Base-by-base conservation (phyloP, 2,329 filamentous ascomycete genomes). In the Colletotrichum limetticola region DNA sequence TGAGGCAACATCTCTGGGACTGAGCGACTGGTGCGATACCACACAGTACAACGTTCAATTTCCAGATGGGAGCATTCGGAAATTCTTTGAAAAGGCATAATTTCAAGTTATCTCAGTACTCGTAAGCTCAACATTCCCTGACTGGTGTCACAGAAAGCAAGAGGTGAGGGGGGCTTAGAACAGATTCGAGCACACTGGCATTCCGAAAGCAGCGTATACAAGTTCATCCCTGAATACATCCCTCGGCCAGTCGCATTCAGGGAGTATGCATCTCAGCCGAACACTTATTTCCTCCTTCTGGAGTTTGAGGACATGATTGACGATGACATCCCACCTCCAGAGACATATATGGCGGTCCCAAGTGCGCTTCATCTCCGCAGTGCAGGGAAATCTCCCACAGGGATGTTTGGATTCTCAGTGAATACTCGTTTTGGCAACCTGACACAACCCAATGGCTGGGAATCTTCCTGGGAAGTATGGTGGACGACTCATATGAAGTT, bases 251-350 rank as follows among this genome's bases (percentile, higher is more conserved):
- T 49, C 19, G 46, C 46, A 2, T 49, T 16, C 16, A 16, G 46
- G n/a, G 14, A 52, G 32, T 78, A 78, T 62, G 71, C 70, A n/a
- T 71, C 69, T 19, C 67, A 66, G 2, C 75, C 76, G 5, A 68
- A 77, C 53, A 74, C 71, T 12, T 75, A 78, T 68, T 79, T 78
- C 69, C 79, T 75, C 66, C 61, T 78, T 2, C 74, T 71, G 57
- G 73, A 78, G 30, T 79, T 78, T 28, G 63, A 77, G 30, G 76
- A 78, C 6, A 77, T 79, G 77, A 52, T 66, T 16, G 77, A 78
- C 59, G 74, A 79, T 62, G 73, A 76, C 11, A 71, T 78, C 11
- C 78, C 78, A 1, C 42, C 49, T 4, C 52, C 76, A 2, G 71
- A 64, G 28, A 56, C 57, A 11, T 79, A 76, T 73, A 76, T 76